These are phyloP conservation scores for Fraxinus pennsylvanica DNA, from an alignment of 257 asterid genomes.

Conservation along the genomic window DNA sequence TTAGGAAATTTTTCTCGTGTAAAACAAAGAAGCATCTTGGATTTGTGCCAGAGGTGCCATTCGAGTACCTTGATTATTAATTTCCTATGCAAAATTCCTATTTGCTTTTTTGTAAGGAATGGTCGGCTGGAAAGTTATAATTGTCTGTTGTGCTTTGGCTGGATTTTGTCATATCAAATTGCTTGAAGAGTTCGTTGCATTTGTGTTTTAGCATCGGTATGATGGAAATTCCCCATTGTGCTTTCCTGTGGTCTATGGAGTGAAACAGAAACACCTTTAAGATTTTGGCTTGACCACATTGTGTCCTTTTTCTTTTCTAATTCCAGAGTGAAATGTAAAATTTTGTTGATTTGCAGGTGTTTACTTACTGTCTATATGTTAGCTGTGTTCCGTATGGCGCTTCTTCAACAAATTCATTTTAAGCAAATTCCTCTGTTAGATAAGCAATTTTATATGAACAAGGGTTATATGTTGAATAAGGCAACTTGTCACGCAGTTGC, in stretches of 20 bases:
- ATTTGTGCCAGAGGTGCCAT: not conserved
- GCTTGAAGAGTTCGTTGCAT: not conserved
- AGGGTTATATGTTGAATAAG: not conserved
- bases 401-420: not conserved
- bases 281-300: not conserved
- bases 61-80: not conserved
- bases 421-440: not conserved
- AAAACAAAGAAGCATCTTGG: not conserved
- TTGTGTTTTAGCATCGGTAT: not conserved
- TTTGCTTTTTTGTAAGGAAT: not conserved
- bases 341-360: not conserved
- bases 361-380: not conserved
- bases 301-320: not conserved
- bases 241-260: not conserved
- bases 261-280: not conserved
- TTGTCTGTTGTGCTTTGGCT: not conserved
- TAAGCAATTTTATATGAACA: not conserved
- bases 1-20: not conserved
- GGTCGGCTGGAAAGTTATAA: not conserved
- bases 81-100: not conserved
- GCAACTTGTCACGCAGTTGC: not conserved
- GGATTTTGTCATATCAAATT: not conserved
- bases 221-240: not conserved
- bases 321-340: not conserved
- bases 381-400: not conserved